Base-by-base conservation (phyloP, 83 land plant genomes). In the Picea engelmannii region DNA sequence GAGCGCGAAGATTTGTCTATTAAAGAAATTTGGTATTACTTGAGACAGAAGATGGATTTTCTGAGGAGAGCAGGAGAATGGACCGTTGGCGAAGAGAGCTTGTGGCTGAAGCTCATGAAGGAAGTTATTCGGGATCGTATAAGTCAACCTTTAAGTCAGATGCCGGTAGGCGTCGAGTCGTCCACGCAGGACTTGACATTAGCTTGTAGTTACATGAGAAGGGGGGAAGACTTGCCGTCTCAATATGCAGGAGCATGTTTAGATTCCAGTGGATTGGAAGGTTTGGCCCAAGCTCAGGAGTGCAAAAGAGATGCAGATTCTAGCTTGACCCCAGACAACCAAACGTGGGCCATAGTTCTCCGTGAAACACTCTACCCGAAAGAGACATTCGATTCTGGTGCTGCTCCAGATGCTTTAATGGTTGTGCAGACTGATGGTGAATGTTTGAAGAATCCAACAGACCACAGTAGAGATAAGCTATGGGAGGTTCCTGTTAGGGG, bases 1-100 rank as follows among this genome's bases (percentile, higher is more conserved):
- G 79, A 78, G 66, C 61, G 80, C 16, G 35, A 75, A 40, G 73
- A 59, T 13, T 66, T 87, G 38, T 87, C 88, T 0, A 61, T 86
- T 18, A 85, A 83, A 80, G 87, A 92, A 65, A 68, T 89, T 10
- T 91, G 96, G 93, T 89, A 88, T 82, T 88, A 91, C 31, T 16
- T 89, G 82, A 47, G 89, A 79, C 52, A 21, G 31, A 85, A 63
- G 4, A 27, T 10, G 9, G 62, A 66, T n/a, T 88, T 83, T 79
- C 7, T 42, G 55, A 21, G 74, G n/a, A 75, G 66, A 69, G 52
- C 82, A 11, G 40, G 31, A 17, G 85, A 82, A 18, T 93, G 92
- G 93, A 88, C 85, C 52, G 17, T 15, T 76, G 78, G 55, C 15
- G 31, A 76, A 76, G 75, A 58, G 52, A 64, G 18, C 68, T 87